Conservation (phyloP, 2,329 filamentous ascomycete species). For the Microascus cirrosus region DNA sequence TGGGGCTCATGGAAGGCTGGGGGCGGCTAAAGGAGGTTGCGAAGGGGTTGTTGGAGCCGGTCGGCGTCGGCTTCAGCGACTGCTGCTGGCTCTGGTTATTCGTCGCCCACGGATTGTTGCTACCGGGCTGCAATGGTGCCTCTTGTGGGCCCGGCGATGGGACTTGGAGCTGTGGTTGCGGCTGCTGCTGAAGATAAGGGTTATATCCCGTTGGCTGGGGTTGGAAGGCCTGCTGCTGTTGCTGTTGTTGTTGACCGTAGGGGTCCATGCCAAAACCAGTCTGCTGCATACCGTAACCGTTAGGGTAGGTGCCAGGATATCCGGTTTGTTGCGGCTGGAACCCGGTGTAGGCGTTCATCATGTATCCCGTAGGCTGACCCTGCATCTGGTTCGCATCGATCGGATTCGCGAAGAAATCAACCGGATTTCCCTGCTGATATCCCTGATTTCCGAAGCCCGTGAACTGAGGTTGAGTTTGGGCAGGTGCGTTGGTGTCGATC, state of each 20-base stretch:
- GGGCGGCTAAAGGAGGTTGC: conserved; percentile 58
- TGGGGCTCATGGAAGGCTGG: conserved; percentile 35
- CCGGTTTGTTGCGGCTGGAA: conserved; percentile 38
- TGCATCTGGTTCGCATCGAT: conserved; percentile 69
- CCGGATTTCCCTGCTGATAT: conserved; percentile 91
- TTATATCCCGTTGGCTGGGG: conserved; percentile 41
- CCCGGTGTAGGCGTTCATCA: conserved; percentile 44
- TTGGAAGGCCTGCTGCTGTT: conserved; percentile 33
- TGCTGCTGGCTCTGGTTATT: conserved; percentile 46
- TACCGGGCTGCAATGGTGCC: conserved; percentile 60
- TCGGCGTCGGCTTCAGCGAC: conserved; percentile 68
- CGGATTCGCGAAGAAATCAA: conserved; percentile 96
- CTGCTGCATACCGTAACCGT: conserved; percentile 55
- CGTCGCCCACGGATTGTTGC: conserved; percentile 87
- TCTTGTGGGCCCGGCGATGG: conserved; percentile 37
- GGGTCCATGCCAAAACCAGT: conserved; percentile 50
- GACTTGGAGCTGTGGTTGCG: conserved; percentile 26
- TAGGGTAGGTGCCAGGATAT: conserved; percentile 47
- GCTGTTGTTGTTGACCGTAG: conserved; percentile 43
- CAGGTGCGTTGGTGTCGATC: conserved; percentile 26
- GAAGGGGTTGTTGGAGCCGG: conserved; percentile 97
- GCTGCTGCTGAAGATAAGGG: conserved; percentile 32
- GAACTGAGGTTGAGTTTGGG: conserved; percentile 51
- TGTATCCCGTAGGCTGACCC: conserved; percentile 68
- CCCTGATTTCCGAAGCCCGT: conserved; percentile 89